Percentiles rank a stretch among this genome's conserved stretches.
phyloP scores from a whole-genome alignment of 169 alveolate genomes.

The Sarcocystis neurona region DNA sequence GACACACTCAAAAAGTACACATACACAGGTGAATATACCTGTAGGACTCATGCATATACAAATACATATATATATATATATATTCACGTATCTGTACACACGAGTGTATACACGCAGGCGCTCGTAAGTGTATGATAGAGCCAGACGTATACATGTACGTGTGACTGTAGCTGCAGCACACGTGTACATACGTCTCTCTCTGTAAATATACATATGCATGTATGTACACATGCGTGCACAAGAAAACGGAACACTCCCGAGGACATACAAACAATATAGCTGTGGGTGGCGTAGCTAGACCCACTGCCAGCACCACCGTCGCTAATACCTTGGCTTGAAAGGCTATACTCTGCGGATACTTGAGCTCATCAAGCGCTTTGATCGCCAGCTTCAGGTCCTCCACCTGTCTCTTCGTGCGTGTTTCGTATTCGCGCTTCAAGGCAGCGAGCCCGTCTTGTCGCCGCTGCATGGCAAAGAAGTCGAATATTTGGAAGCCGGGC shows the following conservation, averaged over 20 bases:
- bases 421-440: constrained; percentile 2
- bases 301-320: no score
- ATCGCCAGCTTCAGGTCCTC: not conserved
- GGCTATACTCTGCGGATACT: not conserved
- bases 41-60: not conserved
- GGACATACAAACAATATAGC: no score
- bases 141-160: not conserved
- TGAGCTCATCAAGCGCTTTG: not conserved
- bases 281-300: no score
- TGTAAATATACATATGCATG: no score
- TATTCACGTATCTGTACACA: not conserved
- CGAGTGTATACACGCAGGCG: not conserved
- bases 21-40: not conserved
- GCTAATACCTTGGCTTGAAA: constrained; percentile 11
- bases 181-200: no score
- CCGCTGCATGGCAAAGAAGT: no score
- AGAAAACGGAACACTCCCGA: no score
- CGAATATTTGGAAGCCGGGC: no score
- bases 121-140: not conserved
- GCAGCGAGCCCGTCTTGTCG: not conserved
- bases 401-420: not conserved
- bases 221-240: no score
- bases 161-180: not conserved
- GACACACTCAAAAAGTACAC: not conserved
- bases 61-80: no score